Evolutionary conservation across 2,329 filamentous ascomycete genomes (phyloP).

Genomic region (Ambrosiella beaveri): DNA sequence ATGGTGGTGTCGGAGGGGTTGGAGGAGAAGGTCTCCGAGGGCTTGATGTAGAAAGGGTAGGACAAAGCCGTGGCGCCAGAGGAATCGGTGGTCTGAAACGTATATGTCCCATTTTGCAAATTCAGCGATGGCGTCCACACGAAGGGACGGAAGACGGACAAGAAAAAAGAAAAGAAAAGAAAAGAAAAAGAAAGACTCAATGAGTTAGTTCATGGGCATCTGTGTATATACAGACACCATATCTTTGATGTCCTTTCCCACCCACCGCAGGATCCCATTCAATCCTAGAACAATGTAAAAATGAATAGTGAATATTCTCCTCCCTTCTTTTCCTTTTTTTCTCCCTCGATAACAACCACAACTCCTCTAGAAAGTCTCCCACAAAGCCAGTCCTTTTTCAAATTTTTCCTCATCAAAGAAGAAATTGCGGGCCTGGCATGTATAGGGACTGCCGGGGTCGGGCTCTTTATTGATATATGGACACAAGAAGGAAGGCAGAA

Average conservation of each 20-base stretch:
- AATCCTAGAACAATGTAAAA: background rate
- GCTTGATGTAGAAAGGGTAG: background rate
- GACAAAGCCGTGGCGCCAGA: background rate
- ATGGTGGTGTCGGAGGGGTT: background rate
- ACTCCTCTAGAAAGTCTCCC: too few relatives aligned
- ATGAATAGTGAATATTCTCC: background rate
- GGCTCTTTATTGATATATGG: too few relatives aligned
- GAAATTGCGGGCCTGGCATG: too few relatives aligned
- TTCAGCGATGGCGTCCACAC: background rate
- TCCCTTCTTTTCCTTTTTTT: background rate
- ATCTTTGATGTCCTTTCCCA: background rate
- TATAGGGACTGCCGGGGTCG: too few relatives aligned
- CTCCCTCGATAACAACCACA: too few relatives aligned
- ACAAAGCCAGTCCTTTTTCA: too few relatives aligned
- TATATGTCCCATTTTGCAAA: background rate
- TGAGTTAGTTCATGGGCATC: background rate
- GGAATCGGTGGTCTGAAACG: background rate
- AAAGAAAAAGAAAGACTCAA: background rate
- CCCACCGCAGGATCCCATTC: background rate
- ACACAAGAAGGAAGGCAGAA: too few relatives aligned
- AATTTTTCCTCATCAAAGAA: too few relatives aligned
- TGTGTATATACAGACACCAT: background rate
- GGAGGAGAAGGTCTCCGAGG: background rate
- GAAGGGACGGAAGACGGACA: background rate
- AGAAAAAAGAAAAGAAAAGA: background rate